These are phyloP conservation scores for Cymodocea nodosa DNA, from an alignment of 116 monocot species.

Conservation along the genomic window DNA sequence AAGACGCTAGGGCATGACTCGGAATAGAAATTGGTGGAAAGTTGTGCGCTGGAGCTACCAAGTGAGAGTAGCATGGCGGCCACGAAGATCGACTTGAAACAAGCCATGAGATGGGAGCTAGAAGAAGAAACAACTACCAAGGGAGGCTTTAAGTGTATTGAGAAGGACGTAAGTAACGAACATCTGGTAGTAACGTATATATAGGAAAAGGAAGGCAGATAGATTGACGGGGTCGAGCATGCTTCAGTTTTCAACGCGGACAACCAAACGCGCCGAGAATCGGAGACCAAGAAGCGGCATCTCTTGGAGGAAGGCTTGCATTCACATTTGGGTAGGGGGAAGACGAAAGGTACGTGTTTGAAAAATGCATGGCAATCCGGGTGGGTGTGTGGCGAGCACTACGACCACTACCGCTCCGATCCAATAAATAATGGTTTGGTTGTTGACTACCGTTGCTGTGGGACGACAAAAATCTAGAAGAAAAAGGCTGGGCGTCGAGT, in stretches of 20 bases:
- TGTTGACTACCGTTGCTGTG: no score
- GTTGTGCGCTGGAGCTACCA: constrained; percentile 14
- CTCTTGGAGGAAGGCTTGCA: not conserved
- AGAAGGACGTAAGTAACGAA: not conserved
- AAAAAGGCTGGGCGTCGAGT: no score
- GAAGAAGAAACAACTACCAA: not conserved
- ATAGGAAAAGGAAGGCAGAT: not conserved
- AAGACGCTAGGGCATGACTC: constrained; percentile 27
- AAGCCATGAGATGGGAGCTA: not conserved
- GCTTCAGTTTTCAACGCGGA: not conserved
- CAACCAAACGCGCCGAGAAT: not conserved
- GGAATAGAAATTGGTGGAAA: constrained; percentile 28
- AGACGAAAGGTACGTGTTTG: no score
- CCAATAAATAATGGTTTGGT: no score
- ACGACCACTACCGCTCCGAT: no score
- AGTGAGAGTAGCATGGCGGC: not conserved
- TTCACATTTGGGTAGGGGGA: not conserved
- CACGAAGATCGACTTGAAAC: not conserved
- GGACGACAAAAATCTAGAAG: no score
- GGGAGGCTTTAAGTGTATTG: not conserved
- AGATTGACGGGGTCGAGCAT: not conserved
- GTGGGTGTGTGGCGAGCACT: no score
- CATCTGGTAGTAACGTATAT: not conserved
- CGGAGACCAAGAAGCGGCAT: not conserved
- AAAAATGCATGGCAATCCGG: no score